Conservation (phyloP, 495 filamentous ascomycete species). For the Pseudevernia furfuracea region DNA sequence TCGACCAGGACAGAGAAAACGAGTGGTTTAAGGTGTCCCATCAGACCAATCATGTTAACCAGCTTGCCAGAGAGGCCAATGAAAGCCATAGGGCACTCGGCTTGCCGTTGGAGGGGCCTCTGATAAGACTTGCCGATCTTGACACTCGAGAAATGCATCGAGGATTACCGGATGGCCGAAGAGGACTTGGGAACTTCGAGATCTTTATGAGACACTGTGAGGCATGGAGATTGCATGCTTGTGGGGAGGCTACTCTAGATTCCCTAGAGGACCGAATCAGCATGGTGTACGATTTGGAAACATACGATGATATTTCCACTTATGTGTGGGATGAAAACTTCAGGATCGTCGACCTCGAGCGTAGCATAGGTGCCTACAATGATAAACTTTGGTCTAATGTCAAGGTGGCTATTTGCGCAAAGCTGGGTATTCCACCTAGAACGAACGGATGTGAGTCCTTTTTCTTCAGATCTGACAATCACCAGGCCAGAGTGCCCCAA, state of each 20-base stretch:
- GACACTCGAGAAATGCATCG: conserved; percentile 19
- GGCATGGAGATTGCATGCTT: conserved; percentile 29
- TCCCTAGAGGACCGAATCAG: not conserved
- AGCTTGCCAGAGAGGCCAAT: not conserved
- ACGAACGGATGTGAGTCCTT: conserved; percentile 4
- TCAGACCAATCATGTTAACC: not conserved
- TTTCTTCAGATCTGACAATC: not conserved
- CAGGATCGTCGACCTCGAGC: not conserved
- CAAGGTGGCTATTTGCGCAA: conserved; percentile 20
- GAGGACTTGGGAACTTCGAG: conserved; percentile 29
- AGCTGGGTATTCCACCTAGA: conserved; percentile 13
- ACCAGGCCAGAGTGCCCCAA: not conserved
- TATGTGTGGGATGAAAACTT: conserved; percentile 29
- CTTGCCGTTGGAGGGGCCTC: not conserved
- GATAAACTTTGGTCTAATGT: conserved; percentile 20
- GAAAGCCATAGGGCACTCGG: not conserved
- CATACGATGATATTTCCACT: conserved; percentile 29
- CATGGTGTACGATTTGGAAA: conserved; percentile 17
- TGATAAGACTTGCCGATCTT: conserved; percentile 18
- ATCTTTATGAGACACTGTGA: conserved; percentile 32
- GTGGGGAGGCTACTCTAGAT: conserved; percentile 19
- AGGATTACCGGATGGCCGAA: conserved; percentile 23
- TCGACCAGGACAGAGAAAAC: conserved; percentile 1
- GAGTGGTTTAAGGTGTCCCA: conserved; percentile 6
- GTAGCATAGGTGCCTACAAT: conserved; percentile 20